Percentiles rank a stretch among this genome's conserved stretches.
Evolutionary conservation across 1,284 basidiomycete genomes (phyloP).

Genomic region (Pulchroboletus neoregius): DNA sequence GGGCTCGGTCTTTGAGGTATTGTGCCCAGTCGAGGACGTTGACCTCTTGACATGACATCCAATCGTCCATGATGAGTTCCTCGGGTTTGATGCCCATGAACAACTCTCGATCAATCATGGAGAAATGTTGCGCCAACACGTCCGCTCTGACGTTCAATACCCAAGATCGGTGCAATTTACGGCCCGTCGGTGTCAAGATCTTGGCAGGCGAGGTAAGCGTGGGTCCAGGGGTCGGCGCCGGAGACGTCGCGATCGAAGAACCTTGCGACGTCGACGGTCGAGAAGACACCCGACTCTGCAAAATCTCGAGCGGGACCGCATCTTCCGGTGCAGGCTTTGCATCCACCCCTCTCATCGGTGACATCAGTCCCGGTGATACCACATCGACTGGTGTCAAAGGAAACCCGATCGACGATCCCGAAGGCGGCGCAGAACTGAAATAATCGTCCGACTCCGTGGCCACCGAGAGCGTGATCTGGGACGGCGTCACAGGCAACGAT

Average conservation of each 20-base stretch:
- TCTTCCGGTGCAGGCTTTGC: conserved; percentile 55
- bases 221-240: conserved; percentile 19
- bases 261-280: conserved; percentile 37
- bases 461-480: conserved; percentile 23
- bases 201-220: conserved; percentile 32
- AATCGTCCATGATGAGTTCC: conserved; percentile 71
- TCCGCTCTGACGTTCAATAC: conserved; percentile 58
- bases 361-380: conserved; percentile 15
- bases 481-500: conserved; percentile 20
- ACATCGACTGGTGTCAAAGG: conserved; percentile 17
- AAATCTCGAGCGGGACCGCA: conserved; percentile 61
- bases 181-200: conserved; percentile 25
- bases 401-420: conserved; percentile 19
- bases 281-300: conserved; percentile 52
- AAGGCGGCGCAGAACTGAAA: conserved; percentile 20
- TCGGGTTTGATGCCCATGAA: conserved; percentile 81
- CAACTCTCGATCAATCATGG: conserved; percentile 85
- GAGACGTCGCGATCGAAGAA: conserved; percentile 17
- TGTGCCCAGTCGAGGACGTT: conserved; percentile 81
- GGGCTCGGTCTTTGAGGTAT: conserved; percentile 72
- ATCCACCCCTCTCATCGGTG: conserved; percentile 37
- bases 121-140: conserved; percentile 72
- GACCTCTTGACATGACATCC: conserved; percentile 58
- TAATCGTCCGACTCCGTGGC: conserved; percentile 25
- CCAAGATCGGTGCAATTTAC: conserved; percentile 60